Base-by-base conservation (phyloP, 1,284 basidiomycete genomes). In the Cryptococcus jaspeensis region DNA sequence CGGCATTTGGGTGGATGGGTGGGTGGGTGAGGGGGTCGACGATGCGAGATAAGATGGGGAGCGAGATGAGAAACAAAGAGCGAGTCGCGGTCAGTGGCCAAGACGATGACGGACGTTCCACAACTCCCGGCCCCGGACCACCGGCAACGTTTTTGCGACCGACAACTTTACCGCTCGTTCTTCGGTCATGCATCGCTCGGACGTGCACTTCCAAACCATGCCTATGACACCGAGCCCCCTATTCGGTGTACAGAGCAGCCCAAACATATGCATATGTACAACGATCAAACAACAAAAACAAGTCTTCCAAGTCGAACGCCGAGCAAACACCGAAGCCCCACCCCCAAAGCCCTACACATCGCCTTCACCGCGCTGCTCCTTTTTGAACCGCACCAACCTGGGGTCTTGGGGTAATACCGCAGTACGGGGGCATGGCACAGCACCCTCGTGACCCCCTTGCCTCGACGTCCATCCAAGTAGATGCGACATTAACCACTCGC, bases 401-500 rank as follows among this genome's bases (percentile, higher is more conserved):
- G n/a, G 28, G 5, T 43, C 37, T 20, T 23, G 37, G 1, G 62
- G 62, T 36, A 64, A 25, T 7, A 57, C 52, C 5, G 59, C 58
- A 6, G 61, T 56, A n/a, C 63, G 46, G 6, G 65, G 65, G 46
- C 63, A 67, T 8, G 65, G 63, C 11, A 63, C 53, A 8, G 59
- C 59, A n/a, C 56, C 62, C 28, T 64, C 65, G 15, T 54, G 41
- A 1, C 43, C 48, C 12, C 20, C 39, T 39, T 63, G 48, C 45
- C 55, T 60, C 9, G 49, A 57, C 20, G 67, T 63, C 67, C 70
- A 75, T 3, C 73, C 72, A 44, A 74, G 62, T 15, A 77, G 57
- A 18, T 68, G 58, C 8, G 64, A 61, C 61, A 67, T 67, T 15
- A 79, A 60, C 76, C 76, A 78, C 46, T 73, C 73, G 1, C 63